These are phyloP conservation scores for Pythium folliculosum DNA, from an alignment of 352 stramenopile species.

Conservation along the genomic window DNA sequence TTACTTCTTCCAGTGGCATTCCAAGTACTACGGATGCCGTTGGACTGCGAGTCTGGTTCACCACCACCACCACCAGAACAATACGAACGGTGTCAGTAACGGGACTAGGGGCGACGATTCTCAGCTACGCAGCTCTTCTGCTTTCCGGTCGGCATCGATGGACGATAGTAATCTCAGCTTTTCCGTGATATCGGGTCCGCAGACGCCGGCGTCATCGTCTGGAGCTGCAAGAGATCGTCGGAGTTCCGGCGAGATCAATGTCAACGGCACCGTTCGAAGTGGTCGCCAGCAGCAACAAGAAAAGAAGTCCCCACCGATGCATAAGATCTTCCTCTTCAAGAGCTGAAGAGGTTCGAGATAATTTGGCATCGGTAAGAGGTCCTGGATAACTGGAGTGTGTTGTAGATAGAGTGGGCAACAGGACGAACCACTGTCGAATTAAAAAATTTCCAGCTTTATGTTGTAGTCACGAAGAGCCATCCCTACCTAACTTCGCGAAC, in stretches of 20 bases:
- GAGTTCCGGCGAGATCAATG: conserved; percentile 13
- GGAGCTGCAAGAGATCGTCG: conserved; percentile 8
- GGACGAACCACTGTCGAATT: not conserved
- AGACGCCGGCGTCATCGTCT: not conserved
- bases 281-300: conserved; percentile 5
- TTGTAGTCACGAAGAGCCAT: not conserved
- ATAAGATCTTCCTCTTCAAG: conserved; percentile 45
- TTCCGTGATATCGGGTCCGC: not conserved
- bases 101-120: not conserved
- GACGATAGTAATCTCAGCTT: conserved; percentile 1
- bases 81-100: not conserved
- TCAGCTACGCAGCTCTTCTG: not conserved
- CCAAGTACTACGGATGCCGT: conserved; percentile 78
- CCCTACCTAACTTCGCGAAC: not conserved
- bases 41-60: conserved; percentile 65
- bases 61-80: conserved; percentile 19
- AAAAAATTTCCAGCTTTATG: not conserved
- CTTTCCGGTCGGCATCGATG: conserved; percentile 3
- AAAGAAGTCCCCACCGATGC: conserved; percentile 27
- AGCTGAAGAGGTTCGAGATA: conserved; percentile 19
- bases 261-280: not conserved
- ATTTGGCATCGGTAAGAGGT: not conserved
- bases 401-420: not conserved
- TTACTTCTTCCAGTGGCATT: conserved; percentile 88
- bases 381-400: not conserved